Conservation (phyloP, 2,329 filamentous ascomycete species). For the Cryphonectria nitschkei region DNA sequence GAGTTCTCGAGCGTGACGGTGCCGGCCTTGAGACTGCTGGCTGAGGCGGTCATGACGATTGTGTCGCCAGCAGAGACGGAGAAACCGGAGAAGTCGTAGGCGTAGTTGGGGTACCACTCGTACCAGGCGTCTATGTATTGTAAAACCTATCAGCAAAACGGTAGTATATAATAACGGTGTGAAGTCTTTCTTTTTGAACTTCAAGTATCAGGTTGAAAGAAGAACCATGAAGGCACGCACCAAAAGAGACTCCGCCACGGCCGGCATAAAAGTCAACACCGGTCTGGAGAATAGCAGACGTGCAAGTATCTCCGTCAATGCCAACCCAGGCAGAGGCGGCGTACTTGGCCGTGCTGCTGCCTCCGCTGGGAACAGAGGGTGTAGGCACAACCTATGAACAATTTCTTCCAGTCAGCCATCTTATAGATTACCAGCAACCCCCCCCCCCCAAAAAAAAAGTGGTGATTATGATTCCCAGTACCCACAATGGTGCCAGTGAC, state of each 20-base stretch:
- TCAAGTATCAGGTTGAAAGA: too few relatives aligned
- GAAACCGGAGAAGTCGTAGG: conserved; percentile 34
- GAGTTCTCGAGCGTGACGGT: conserved; percentile 49
- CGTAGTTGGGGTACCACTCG: conserved; percentile 62
- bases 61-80: conserved; percentile 25
- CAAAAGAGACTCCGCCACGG: conserved; percentile 40
- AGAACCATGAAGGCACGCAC: not conserved
- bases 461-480: too few relatives aligned
- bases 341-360: conserved; percentile 41
- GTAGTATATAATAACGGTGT: too few relatives aligned
- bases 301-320: conserved; percentile 52
- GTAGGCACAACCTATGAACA: conserved; percentile 40
- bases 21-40: conserved; percentile 45
- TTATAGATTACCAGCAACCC: too few relatives aligned
- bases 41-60: conserved; percentile 36
- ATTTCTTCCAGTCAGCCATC: not conserved
- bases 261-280: conserved; percentile 58
- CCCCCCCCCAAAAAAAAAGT: too few relatives aligned
- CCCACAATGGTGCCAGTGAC: conserved; percentile 53
- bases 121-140: conserved; percentile 57
- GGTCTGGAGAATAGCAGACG: conserved; percentile 56
- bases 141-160: too few relatives aligned
- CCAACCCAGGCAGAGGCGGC: conserved; percentile 63
- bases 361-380: conserved; percentile 45
- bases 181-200: too few relatives aligned